Conservation (phyloP, 1,139 yeast species). For the Suhomyces taliae region DNA sequence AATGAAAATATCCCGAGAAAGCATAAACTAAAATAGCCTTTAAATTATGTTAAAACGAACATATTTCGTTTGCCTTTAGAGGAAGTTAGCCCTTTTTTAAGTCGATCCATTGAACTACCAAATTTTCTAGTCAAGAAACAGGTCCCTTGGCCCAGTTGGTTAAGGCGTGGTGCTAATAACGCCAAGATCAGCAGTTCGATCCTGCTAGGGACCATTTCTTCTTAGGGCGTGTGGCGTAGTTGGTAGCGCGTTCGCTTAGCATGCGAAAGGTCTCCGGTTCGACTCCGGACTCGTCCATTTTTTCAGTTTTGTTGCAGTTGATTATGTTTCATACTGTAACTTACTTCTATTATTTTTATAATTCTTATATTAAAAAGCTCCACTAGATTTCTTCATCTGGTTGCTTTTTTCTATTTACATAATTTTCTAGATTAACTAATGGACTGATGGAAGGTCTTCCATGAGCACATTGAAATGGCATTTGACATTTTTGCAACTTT, state of each 20-base stretch:
- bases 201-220: constrained; percentile 23
- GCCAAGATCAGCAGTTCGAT: constrained; percentile 44
- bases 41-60: too few relatives aligned
- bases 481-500: constrained; percentile 46
- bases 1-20: too few relatives aligned
- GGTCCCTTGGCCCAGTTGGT: constrained; percentile 41
- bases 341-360: too few relatives aligned
- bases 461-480: constrained; percentile 85
- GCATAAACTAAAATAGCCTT: too few relatives aligned
- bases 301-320: constrained; percentile 10
- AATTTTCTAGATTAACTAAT: constrained; percentile 27
- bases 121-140: not conserved
- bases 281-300: constrained; percentile 84
- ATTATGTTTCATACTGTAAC: constrained; percentile 1
- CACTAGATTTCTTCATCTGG: not conserved
- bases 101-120: not conserved
- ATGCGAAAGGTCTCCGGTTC: constrained; percentile 90
- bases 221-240: constrained; percentile 87
- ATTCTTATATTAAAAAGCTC: too few relatives aligned
- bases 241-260: constrained; percentile 92
- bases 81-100: too few relatives aligned
- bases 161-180: constrained; percentile 41
- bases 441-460: constrained; percentile 80
- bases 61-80: too few relatives aligned
- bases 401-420: constrained; percentile 14